Evolutionary conservation across 257 asterid species (phyloP).

Genomic region (Lavandula angustifolia): DNA sequence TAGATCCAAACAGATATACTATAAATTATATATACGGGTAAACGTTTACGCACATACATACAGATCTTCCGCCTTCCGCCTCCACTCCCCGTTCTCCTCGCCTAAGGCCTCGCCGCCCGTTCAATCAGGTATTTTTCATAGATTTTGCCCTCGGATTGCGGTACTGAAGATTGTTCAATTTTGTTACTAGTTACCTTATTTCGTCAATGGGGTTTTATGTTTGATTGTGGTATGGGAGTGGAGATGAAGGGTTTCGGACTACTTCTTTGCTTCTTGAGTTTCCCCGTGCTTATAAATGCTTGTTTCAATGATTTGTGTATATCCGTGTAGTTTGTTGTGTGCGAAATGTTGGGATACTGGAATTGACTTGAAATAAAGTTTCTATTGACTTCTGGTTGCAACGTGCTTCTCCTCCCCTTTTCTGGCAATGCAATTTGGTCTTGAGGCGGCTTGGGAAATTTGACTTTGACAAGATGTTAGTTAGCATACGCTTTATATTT

Average conservation of each 20-base stretch:
- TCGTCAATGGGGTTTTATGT: not conserved
- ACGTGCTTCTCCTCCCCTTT: slow-evolving; percentile 22
- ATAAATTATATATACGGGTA: slow-evolving; percentile 24
- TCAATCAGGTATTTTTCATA: slow-evolving; percentile 37
- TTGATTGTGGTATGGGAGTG: slow-evolving; percentile 28
- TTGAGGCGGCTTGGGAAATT: slow-evolving; percentile 31
- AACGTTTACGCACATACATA: slow-evolving; percentile 10
- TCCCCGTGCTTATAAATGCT: slow-evolving; percentile 10
- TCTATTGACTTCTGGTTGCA: slow-evolving; percentile 31
- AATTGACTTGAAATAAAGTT: slow-evolving; percentile 31
- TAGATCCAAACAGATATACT: slow-evolving; percentile 41
- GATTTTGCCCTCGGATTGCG: slow-evolving; percentile 8
- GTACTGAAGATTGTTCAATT: not conserved
- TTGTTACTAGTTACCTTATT: slow-evolving; percentile 9
- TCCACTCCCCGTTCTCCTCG: slow-evolving; percentile 42
- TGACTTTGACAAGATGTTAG: slow-evolving; percentile 19
- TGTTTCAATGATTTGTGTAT: slow-evolving; percentile 13
- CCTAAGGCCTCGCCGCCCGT: slow-evolving; percentile 24
- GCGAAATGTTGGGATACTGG: slow-evolving; percentile 33
- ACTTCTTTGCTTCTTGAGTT: not conserved
- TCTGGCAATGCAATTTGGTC: slow-evolving; percentile 26
- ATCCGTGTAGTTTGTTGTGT: slow-evolving; percentile 17
- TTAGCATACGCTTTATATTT: slow-evolving; percentile 19
- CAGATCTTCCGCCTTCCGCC: slow-evolving; percentile 36
- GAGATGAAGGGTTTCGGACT: slow-evolving; percentile 22